These are phyloP conservation scores for Heterobasidion occidentale DNA, from an alignment of 1,284 basidiomycete genomes.

Conservation along the genomic window DNA sequence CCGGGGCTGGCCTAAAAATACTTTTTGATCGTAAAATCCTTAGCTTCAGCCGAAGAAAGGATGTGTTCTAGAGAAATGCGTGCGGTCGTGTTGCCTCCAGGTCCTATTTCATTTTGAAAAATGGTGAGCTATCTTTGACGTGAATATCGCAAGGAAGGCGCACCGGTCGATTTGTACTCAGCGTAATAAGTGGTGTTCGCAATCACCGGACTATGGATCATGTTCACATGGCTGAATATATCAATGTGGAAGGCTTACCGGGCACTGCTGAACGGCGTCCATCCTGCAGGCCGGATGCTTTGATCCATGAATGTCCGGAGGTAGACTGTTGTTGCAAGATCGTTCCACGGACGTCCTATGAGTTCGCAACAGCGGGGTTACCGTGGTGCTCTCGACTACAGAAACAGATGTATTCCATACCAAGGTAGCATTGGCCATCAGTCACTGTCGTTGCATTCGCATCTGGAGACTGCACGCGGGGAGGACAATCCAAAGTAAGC, in stretches of 20 bases:
- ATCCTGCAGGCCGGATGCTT: constrained; percentile 43
- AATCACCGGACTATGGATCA: constrained; percentile 30
- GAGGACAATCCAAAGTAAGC: background rate
- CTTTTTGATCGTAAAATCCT: constrained; percentile 35
- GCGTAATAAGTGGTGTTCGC: constrained; percentile 53
- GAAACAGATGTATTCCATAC: constrained; percentile 16
- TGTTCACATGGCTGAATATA: background rate
- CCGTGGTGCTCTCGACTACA: background rate
- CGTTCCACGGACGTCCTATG: constrained; percentile 56
- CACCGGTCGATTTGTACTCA: constrained; percentile 48
- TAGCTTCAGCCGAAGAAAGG: constrained; percentile 31
- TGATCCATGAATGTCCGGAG: constrained; percentile 53
- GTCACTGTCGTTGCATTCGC: constrained; percentile 43
- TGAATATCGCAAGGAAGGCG: background rate
- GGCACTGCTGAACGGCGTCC: constrained; percentile 38
- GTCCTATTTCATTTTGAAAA: constrained; percentile 28
- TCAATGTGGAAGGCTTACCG: constrained; percentile 21
- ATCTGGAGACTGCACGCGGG: constrained; percentile 43
- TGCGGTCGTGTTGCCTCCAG: constrained; percentile 40
- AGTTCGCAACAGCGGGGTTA: background rate
- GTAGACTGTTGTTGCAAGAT: constrained; percentile 46
- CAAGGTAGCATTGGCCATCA: constrained; percentile 40
- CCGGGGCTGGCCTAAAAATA: constrained; percentile 37
- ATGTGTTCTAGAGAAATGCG: constrained; percentile 42
- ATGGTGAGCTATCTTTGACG: background rate